Conservation (phyloP, 2,329 filamentous ascomycete genomes). For the Xylariaceae sp. region DNA sequence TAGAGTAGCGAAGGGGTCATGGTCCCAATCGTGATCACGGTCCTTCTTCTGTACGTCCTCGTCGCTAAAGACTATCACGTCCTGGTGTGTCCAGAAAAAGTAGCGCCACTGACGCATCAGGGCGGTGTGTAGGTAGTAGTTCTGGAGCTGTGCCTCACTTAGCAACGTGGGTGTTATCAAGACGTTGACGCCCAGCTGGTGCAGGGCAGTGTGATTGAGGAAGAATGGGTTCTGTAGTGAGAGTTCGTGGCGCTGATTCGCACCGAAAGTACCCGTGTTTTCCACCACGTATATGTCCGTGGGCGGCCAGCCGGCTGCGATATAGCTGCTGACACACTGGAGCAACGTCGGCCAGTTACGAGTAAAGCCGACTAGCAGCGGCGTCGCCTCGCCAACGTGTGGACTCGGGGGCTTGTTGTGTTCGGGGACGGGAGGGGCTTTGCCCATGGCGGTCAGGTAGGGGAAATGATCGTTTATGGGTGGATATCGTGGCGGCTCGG, state of each 20-base stretch:
- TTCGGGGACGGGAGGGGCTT: conserved; percentile 27
- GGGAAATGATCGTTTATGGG: conserved; percentile 37
- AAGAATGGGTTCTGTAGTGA: conserved; percentile 49
- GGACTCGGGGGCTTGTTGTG: conserved; percentile 32
- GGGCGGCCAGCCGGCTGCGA: conserved; percentile 50
- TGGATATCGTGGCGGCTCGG: conserved; percentile 22
- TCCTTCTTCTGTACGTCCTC: conserved; percentile 36
- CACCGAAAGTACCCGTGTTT: conserved; percentile 48
- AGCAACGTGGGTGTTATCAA: conserved; percentile 43
- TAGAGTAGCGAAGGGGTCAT: conserved; percentile 32
- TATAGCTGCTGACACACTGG: conserved; percentile 48
- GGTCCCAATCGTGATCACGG: conserved; percentile 33
- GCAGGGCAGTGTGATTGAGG: conserved; percentile 45
- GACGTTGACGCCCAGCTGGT: conserved; percentile 45
- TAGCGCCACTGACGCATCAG: conserved; percentile 37
- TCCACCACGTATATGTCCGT: conserved; percentile 50
- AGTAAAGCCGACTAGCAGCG: conserved; percentile 48
- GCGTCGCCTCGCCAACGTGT: conserved; percentile 34
- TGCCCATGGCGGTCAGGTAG: conserved; percentile 29
- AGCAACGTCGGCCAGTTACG: conserved; percentile 47
- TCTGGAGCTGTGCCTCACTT: conserved; percentile 46
- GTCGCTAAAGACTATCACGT: conserved; percentile 39
- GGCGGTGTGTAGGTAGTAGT: conserved; percentile 41
- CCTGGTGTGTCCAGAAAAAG: conserved; percentile 48
- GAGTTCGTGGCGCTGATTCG: conserved; percentile 40